These are phyloP conservation scores for Tricholoma terreum DNA, from an alignment of 768 basidiomycete species.

Conservation along the genomic window DNA sequence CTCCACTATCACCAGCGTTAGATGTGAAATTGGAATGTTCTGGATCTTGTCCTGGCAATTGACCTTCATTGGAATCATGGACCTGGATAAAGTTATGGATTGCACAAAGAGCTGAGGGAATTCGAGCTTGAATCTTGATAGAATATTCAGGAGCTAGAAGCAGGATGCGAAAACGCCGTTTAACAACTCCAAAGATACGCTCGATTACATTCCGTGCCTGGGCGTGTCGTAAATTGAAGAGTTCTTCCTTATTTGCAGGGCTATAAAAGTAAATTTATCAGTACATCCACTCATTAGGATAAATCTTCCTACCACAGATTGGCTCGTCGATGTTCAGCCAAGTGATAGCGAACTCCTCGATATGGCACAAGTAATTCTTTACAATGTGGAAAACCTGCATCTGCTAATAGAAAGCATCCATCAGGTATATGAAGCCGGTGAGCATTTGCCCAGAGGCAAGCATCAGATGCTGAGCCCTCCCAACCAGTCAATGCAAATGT, in stretches of 20 bases:
- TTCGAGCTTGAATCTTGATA: constrained; percentile 24
- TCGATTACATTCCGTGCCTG: constrained; percentile 34
- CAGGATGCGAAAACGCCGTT: constrained; percentile 18
- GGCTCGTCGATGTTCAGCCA: constrained; percentile 17
- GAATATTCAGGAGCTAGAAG: constrained; percentile 17
- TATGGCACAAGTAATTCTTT: constrained; percentile 34
- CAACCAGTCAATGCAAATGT: constrained; percentile 25
- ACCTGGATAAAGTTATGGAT: constrained; percentile 27
- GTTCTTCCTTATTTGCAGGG: constrained; percentile 27
- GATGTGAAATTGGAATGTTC: too few relatives aligned
- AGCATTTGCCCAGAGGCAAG: constrained; percentile 21
- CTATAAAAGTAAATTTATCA: constrained; percentile 10
- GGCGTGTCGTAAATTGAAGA: constrained; percentile 36
- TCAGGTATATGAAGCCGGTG: constrained; percentile 20
- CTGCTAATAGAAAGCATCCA: constrained; percentile 32
- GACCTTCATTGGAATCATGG: constrained; percentile 28
- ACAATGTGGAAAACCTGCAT: constrained; percentile 32
- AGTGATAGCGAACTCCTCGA: constrained; percentile 33
- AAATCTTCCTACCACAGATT: constrained; percentile 11
- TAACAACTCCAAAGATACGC: constrained; percentile 33
- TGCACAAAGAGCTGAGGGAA: constrained; percentile 23
- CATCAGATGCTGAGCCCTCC: constrained; percentile 28
- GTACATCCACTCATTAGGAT: too few relatives aligned
- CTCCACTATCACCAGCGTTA: too few relatives aligned
- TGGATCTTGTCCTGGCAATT: too few relatives aligned